A percentile compares a stretch with the other conserved stretches of the same genome.
Evolutionary conservation across 306 rosid genomes (phyloP).

Genomic region (Glycine tomentella): DNA sequence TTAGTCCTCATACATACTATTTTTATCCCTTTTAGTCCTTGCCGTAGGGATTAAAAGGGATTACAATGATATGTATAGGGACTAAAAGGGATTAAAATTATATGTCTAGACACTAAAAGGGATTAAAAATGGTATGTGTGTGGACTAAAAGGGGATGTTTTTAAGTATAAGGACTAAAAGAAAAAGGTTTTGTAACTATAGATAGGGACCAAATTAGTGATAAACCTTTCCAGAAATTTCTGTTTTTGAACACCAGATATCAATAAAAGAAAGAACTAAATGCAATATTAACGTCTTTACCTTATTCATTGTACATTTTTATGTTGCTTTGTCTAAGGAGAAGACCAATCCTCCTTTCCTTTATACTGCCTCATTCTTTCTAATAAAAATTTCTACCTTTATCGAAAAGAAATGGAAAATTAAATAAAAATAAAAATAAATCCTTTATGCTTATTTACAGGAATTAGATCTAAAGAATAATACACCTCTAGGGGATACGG

Average conservation of each 20-base stretch:
- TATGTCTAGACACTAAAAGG: no score
- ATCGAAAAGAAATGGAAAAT: background rate
- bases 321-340: conserved; percentile 37
- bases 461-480: conserved; percentile 55
- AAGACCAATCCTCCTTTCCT: conserved; percentile 20
- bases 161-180: no score
- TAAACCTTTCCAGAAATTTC: background rate
- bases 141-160: no score
- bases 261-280: conserved; percentile 22
- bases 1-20: no score
- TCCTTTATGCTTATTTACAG: conserved; percentile 53
- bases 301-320: conserved; percentile 39
- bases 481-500: conserved; percentile 45
- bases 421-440: background rate
- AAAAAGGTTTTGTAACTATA: no score
- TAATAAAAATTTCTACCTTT: background rate
- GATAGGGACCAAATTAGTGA: no score
- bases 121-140: no score
- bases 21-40: no score
- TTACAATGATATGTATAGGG: no score
- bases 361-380: no score
- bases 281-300: conserved; percentile 18
- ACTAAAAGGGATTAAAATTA: no score
- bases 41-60: no score
- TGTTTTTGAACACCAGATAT: conserved; percentile 23